Base-by-base conservation (phyloP, 2,329 filamentous ascomycete genomes). In the Monilinia aucupariae region DNA sequence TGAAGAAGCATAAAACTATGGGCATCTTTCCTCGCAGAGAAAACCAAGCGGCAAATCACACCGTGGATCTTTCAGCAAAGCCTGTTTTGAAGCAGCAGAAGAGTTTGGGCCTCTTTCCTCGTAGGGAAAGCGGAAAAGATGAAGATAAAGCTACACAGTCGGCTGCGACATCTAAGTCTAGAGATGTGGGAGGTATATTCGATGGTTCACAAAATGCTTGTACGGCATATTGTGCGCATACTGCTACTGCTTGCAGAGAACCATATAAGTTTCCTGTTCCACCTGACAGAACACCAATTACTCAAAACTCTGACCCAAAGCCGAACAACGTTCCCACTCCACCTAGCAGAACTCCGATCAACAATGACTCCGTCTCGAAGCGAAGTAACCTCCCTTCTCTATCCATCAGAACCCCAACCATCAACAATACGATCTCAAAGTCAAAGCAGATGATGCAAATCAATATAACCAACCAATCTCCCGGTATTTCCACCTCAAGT, bases 161-260 rank as follows among this genome's bases (percentile, higher is more conserved):
- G 27, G n/a, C 41, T 17, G 20, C 13, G 13, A 25, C 20, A 25
- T 47, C 41, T 25, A 17, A 17, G 2, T 34, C 41, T 56, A 6
- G 32, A 25, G 39, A 56, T 34, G 17, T 47, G 20, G 53, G 27
- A 10, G 27, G 41, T 7, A 32, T 56, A 56, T 56, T 56, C 2
- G 53, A 56, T 34, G 53, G 53, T 22, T 56, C 53, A 47, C 53
- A 55, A n/a, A 39, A 56, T 22, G n/a, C 13, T 15, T 56, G 53
- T n/a, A 56, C 39, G 13, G 53, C 53, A 56, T 56, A 56, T 47
- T 34, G 20, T 43, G 20, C 41, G 4, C 41, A 56, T 34, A 56
- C 53, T 34, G 53, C 27, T 43, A 47, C 3, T 56, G 53, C 41
- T 47, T 47, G 41, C 27, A 45, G 53, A 56, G 53, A 56, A 27